A percentile compares a stretch with the other conserved stretches of the same genome.
These are phyloP conservation scores for Penicillium diatomitis DNA, from an alignment of 495 filamentous ascomycete genomes.

Conservation along the genomic window DNA sequence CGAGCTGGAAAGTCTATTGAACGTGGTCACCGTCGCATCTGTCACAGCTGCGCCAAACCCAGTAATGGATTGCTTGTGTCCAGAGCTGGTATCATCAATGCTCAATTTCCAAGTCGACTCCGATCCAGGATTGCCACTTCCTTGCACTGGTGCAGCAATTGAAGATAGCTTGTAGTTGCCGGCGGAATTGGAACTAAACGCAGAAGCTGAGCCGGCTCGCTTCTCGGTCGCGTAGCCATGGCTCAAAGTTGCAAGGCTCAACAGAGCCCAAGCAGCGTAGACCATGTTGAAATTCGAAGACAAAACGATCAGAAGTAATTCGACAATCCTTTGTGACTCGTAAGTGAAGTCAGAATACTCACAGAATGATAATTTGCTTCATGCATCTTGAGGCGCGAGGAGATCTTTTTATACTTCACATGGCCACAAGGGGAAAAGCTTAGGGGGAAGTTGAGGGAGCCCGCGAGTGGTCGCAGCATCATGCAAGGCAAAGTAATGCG, in stretches of 20 bases:
- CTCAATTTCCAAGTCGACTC: constrained; percentile 39
- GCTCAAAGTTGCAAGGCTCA: constrained; percentile 9
- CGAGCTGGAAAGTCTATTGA: constrained; percentile 33
- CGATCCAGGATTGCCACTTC: constrained; percentile 28
- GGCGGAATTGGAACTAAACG: constrained; percentile 37
- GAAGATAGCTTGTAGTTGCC: constrained; percentile 36
- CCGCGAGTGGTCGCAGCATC: no score
- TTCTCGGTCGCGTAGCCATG: constrained; percentile 11
- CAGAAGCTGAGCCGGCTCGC: constrained; percentile 18
- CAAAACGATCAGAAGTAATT: no score
- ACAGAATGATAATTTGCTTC: no score
- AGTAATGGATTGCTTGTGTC: constrained; percentile 40
- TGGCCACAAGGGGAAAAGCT: no score
- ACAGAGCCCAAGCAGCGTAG: neutral
- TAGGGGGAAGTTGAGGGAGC: no score
- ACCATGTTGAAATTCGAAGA: neutral
- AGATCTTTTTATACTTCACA: no score
- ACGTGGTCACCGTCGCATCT: constrained; percentile 44
- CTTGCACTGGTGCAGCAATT: constrained; percentile 33
- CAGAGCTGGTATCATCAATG: constrained; percentile 39
- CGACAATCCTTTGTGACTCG: no score
- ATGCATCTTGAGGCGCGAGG: no score
- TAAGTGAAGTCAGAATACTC: no score
- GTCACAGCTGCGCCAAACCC: constrained; percentile 50
- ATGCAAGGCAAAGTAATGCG: no score